Evolutionary conservation across 306 rosid species (phyloP).

Genomic region (Fragaria ananassa): DNA sequence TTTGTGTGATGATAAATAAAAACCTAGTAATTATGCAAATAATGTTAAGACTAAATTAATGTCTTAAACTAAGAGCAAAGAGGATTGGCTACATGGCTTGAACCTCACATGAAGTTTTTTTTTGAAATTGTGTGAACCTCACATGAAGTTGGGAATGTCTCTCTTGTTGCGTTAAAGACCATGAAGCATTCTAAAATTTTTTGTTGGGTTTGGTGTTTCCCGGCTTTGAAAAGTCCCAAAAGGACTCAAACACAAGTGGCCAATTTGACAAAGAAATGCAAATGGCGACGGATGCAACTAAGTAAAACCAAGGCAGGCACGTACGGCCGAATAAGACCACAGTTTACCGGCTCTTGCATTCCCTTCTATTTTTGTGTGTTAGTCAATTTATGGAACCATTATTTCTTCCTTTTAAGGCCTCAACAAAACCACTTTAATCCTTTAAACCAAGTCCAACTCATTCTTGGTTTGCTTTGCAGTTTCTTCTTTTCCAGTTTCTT

Average conservation of each 20-base stretch:
- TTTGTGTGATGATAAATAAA: too few relatives aligned
- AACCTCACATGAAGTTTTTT: neutral
- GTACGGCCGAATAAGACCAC: slow-evolving; percentile 5
- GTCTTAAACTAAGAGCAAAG: neutral
- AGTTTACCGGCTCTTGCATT: slow-evolving; percentile 4
- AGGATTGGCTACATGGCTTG: neutral
- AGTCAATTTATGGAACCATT: neutral
- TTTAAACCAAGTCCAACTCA: neutral
- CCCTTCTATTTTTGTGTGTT: neutral
- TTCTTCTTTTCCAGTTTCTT: neutral
- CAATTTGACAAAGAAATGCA: neutral
- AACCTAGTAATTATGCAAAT: too few relatives aligned
- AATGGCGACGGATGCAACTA: slow-evolving; percentile 4
- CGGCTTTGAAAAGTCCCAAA: neutral
- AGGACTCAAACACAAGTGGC: neutral
- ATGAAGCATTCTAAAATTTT: neutral
- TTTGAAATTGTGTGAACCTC: neutral
- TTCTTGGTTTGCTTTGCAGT: neutral
- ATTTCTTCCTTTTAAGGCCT: neutral
- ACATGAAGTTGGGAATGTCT: neutral
- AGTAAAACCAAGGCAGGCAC: slow-evolving; percentile 3
- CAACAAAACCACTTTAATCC: neutral
- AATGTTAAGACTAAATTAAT: neutral
- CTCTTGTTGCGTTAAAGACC: neutral
- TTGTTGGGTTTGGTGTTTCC: neutral